Evolutionary conservation across 257 asterid genomes (phyloP), one percentile per base, ranked within the genome.

Genomic region (Prunella vulgaris): DNA sequence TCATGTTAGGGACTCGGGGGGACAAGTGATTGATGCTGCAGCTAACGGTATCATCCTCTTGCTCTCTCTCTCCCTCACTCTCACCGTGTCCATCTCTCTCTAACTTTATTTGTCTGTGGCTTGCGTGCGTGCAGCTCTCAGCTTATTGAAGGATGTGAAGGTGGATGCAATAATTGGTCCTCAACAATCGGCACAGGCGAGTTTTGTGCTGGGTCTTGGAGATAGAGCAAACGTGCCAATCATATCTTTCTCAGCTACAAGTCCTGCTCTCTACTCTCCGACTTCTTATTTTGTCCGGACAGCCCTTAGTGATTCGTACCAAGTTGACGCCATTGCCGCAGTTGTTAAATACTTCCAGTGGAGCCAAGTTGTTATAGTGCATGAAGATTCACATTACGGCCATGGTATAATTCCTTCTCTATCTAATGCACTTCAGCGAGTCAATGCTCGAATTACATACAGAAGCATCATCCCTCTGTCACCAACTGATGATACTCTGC

Each of bases 11-110:
- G 69, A 76, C 72, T 65, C 76, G 2, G 44, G 33, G 49, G 76
- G 68, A 6, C 73, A 76, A 76, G 72, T 63, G 0, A 76, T 69
- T 44, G 80, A 76, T 44, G 76, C 80, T 56, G 80, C 76, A 64
- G 72, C 61, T 18, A 15, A 66, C 3, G 72, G 76, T 76, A 70
- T 49, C 12, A 49, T 17, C 13, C 10, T 17, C 12, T 49, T 1
- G 6, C 24, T 48, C 10, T 5, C 6, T 42, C 2, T 28, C 7
- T 1, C 10, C 10, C 9, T 3, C 62, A 1, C 51, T 44, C 3
- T 5, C 35, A 32, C 6, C 37, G 5, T 32, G 7, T 7, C 7
- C n/a, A n/a, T n/a, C 37, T 6, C 37, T 5, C 6, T 0, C 37
- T 32, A 32, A 3, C 37, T 21, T 24, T 49, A 18, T 49, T 20